Base-by-base conservation (phyloP, 495 filamentous ascomycete genomes). In the Niebla homalea region DNA sequence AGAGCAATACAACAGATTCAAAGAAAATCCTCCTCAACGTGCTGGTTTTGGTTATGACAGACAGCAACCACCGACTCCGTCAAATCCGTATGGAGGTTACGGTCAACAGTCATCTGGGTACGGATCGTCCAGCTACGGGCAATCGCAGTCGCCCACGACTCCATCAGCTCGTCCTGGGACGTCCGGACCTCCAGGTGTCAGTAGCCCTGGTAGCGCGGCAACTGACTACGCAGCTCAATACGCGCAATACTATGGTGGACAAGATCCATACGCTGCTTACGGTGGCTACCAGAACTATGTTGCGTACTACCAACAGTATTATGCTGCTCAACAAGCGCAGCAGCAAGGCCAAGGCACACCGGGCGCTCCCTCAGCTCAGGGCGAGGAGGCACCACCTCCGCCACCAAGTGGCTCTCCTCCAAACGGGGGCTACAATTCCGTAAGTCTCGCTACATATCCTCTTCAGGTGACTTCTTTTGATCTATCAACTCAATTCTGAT, bases 231-330 rank as follows among this genome's bases (percentile, higher is more conserved):
- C 76, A 42, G 81, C 85, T 21, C 84, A 88, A 49, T 94, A 94
- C 63, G 85, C 87, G 4, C 85, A 89, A 65, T 89, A 90, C 56
- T 87, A 88, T 51, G 69, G 70, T 36, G 70, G 76, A 36, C 67
- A 70, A 51, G 92, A 98, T 56, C 90, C 90, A 0, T 98, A 96
- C 62, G 88, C 87, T 4, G 81, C 85, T 23, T 96, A 93, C 53
- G 92, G 92, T 50, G 92, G 92, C 22, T 92, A 92, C 60, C 73
- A 78, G 55, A 80, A 77, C 37, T 89, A 94, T 50, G 70, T 85
- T 44, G 67, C 69, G 35, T 70, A 73, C 59, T 80, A 79, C 56
- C 78, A 83, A 59, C 85, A 89, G 58, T 87, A 88, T 60, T 83
- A 87, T 49, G 78, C 82, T 51, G 74, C 57, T 63, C 74, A 79